Evolutionary conservation across 106 monocot species (phyloP).

Genomic region (Amphibolis antarctica): DNA sequence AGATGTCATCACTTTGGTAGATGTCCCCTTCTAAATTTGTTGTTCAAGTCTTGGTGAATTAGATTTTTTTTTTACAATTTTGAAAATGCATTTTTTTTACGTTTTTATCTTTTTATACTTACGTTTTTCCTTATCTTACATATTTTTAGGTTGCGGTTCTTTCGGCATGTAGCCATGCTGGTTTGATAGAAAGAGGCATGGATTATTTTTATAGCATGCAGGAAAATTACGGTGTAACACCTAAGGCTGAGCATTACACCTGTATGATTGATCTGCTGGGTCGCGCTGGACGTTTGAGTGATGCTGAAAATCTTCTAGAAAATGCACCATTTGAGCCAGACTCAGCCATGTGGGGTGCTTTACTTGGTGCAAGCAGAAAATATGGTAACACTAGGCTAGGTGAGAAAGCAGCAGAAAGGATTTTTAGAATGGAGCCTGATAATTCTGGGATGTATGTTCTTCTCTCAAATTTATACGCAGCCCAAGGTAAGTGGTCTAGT

Average conservation of each 20-base stretch:
- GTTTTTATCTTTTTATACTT: neutral
- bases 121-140: neutral
- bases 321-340: conserved; percentile 55
- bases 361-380: conserved; percentile 57
- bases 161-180: conserved; percentile 58
- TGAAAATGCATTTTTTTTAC: neutral
- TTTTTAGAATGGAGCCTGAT: conserved; percentile 62
- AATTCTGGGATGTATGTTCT: conserved; percentile 76
- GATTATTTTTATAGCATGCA: conserved; percentile 50
- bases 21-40: neutral
- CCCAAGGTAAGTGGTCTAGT: conserved; percentile 42
- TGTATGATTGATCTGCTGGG: conserved; percentile 81
- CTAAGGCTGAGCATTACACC: conserved; percentile 59
- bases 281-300: conserved; percentile 43
- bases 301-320: conserved; percentile 38
- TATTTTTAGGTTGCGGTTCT: conserved; percentile 50
- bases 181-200: conserved; percentile 45
- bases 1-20: conserved; percentile 59
- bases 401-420: conserved; percentile 37
- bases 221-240: conserved; percentile 31
- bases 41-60: neutral
- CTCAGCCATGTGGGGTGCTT: conserved; percentile 73
- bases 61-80: neutral
- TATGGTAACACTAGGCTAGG: conserved; percentile 41
- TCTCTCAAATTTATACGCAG: conserved; percentile 55